Evolutionary conservation across 306 rosid species (phyloP).

Genomic region (Vicia faba): DNA sequence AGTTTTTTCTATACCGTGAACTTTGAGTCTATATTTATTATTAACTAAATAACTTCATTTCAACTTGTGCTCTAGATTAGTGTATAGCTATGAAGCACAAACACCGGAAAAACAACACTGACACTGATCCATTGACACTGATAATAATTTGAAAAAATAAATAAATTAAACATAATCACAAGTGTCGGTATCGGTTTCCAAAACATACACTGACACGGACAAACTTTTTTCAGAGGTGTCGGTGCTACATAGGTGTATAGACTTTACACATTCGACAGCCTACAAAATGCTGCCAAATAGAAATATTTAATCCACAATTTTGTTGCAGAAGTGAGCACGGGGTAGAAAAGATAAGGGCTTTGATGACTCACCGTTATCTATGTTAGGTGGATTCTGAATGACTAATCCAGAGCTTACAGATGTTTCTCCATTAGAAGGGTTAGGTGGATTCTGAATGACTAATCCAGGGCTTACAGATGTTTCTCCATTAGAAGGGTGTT

Average conservation of each 20-base stretch:
- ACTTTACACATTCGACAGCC: background rate
- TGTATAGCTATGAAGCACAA: no score
- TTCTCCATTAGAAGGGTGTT: slow-evolving; percentile 32
- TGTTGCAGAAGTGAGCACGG: slow-evolving; percentile 7
- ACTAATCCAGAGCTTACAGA: slow-evolving; percentile 20
- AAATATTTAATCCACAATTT: background rate
- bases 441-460: slow-evolving; percentile 15
- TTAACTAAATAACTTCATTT: no score
- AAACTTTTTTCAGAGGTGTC: no score
- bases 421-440: slow-evolving; percentile 27
- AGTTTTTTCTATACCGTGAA: no score
- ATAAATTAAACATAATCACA: no score
- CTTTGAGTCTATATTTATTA: no score
- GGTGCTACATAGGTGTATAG: background rate
- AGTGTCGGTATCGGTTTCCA: no score
- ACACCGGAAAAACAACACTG: no score
- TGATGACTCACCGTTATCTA: slow-evolving; percentile 39
- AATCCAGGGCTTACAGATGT: slow-evolving; percentile 20
- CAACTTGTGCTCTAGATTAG: background rate
- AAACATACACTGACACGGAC: no score
- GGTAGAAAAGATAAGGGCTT: slow-evolving; percentile 19
- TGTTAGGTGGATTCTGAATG: slow-evolving; percentile 17
- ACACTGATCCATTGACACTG: no score
- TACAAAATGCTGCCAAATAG: background rate
- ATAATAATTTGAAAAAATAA: no score